Conservation (phyloP, 1,139 yeast species). For the Suhomyces kunorum region DNA sequence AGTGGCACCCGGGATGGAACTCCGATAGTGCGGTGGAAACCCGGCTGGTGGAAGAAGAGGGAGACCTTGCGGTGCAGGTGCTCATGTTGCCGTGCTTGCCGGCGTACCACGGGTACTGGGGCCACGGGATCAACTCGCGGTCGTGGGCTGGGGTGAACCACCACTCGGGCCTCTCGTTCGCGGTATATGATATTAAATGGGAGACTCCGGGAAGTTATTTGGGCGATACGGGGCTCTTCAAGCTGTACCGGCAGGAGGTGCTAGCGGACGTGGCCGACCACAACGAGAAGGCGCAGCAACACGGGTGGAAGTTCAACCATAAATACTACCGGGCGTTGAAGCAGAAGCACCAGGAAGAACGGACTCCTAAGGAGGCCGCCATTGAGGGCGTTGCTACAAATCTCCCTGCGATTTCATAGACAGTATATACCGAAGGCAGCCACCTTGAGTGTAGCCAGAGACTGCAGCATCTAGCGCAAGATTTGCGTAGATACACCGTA, state of each 20-base stretch:
- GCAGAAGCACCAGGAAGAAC: conserved; percentile 21
- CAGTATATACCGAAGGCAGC: no score
- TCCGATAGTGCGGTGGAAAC: no score
- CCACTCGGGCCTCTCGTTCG: conserved; percentile 72
- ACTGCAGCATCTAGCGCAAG: no score
- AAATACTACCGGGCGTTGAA: conserved; percentile 31
- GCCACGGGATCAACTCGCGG: conserved; percentile 72
- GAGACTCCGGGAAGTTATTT: conserved; percentile 36
- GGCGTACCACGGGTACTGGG: conserved; percentile 59
- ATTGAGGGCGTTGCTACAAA: no score
- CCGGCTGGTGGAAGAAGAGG: no score
- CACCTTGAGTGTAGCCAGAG: no score
- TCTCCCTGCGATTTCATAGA: no score
- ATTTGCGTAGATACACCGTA: no score
- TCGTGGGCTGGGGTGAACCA: conserved; percentile 55
- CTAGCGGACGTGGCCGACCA: conserved; percentile 27
- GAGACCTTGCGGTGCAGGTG: conserved; percentile 70
- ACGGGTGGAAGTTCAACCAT: conserved; percentile 39
- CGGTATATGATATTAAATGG: conserved; percentile 59
- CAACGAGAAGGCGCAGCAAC: conserved; percentile 17
- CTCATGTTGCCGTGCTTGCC: conserved; percentile 68
- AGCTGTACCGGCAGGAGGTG: conserved; percentile 32
- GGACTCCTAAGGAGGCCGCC: no score
- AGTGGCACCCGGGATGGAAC: conserved; percentile 40
- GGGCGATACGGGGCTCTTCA: conserved; percentile 32